These are phyloP conservation scores for Paulownia fortunei DNA, from an alignment of 257 asterid species.

Conservation along the genomic window DNA sequence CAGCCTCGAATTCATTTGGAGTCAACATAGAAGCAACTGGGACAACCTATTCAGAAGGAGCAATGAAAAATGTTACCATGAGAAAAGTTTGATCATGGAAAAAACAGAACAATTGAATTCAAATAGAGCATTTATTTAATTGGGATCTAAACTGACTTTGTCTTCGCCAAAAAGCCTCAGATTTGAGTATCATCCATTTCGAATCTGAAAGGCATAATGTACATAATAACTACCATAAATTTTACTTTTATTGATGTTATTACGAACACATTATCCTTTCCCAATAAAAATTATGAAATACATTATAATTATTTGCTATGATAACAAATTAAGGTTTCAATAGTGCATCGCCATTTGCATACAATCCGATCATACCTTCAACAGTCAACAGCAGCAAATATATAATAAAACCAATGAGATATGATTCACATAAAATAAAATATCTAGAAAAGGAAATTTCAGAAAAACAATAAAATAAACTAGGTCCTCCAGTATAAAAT, in stretches of 20 bases:
- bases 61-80: constrained; percentile 30
- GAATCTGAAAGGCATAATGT: background rate
- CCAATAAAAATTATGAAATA: too few species aligned
- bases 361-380: too few species aligned
- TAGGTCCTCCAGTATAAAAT: background rate
- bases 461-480: background rate
- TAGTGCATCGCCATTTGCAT: too few species aligned
- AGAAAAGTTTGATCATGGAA: constrained; percentile 27
- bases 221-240: background rate
- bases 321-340: too few species aligned
- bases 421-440: too few species aligned
- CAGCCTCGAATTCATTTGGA: constrained; percentile 99
- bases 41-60: constrained; percentile 66
- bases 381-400: too few species aligned
- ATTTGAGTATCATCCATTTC: constrained; percentile 3
- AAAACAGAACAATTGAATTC: too few species aligned
- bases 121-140: constrained; percentile 4
- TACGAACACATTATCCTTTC: too few species aligned
- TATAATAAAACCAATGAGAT: too few species aligned
- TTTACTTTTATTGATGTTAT: too few species aligned
- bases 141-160: background rate
- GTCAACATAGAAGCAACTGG: constrained; percentile 98
- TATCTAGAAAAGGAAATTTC: background rate
- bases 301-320: too few species aligned
- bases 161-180: background rate